Conservation (phyloP, 1,284 basidiomycete genomes). For the Cutaneotrichosporon sp. region DNA sequence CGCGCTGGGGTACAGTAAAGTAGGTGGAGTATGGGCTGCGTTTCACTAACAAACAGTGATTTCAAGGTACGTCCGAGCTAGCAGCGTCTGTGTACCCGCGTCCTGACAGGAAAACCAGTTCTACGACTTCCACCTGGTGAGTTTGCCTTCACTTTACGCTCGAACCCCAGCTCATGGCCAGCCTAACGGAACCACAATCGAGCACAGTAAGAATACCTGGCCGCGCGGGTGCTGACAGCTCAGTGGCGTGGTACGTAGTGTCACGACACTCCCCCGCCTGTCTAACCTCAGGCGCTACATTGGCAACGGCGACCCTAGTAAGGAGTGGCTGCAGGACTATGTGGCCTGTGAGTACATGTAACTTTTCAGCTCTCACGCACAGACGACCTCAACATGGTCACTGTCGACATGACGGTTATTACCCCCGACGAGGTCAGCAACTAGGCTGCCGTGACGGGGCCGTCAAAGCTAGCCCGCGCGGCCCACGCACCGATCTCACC, state of each 20-base stretch:
- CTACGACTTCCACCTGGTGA: slow-evolving; percentile 30
- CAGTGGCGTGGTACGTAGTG: slow-evolving; percentile 17
- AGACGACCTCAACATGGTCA: slow-evolving; percentile 45
- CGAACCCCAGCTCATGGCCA: slow-evolving; percentile 14
- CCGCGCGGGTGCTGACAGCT: slow-evolving; percentile 16
- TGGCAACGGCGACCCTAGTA: slow-evolving; percentile 17
- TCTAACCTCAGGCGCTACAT: slow-evolving; percentile 26
- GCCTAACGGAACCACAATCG: slow-evolving; percentile 15
- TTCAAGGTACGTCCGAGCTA: slow-evolving; percentile 9
- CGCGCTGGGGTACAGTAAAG: slow-evolving; percentile 22
- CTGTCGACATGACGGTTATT: slow-evolving; percentile 35
- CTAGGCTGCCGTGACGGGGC: too few species aligned
- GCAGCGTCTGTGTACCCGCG: not conserved
- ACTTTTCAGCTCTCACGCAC: not conserved
- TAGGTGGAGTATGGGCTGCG: slow-evolving; percentile 13
- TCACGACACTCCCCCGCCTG: not conserved
- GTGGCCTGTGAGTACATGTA: slow-evolving; percentile 34
- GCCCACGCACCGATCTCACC: too few species aligned
- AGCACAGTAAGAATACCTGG: slow-evolving; percentile 5
- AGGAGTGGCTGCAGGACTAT: slow-evolving; percentile 35
- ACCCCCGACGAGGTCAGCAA: slow-evolving; percentile 17
- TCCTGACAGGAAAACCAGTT: slow-evolving; percentile 10
- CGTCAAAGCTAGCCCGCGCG: too few species aligned
- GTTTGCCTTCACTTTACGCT: not conserved
- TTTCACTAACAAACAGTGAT: too few species aligned